Conservation (phyloP, 208 protist species). For the Trypanosoma platydactyli region DNA sequence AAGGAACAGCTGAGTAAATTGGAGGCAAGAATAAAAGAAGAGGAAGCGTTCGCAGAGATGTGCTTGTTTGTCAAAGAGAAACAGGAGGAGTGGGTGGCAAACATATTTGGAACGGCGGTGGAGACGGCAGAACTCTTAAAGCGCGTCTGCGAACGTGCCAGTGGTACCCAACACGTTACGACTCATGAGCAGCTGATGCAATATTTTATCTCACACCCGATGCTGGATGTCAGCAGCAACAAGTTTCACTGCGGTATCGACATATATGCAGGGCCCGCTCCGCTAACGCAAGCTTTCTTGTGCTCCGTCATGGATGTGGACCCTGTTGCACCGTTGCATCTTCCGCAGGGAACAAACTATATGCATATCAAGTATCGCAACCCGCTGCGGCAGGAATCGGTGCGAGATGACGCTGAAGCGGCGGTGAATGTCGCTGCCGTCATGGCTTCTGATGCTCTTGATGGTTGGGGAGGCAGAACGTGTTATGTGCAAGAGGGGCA, state of each 20-base stretch:
- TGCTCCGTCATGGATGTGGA: conserved; percentile 82
- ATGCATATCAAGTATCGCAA: conserved; percentile 84
- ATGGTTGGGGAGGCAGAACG: conserved; percentile 53
- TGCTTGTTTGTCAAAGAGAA: conserved; percentile 19
- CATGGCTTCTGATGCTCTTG: conserved; percentile 15
- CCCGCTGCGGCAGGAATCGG: conserved; percentile 26
- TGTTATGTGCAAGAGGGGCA: conserved; percentile 24
- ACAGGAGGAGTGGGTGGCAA: conserved; percentile 52
- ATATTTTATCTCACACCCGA: conserved; percentile 60
- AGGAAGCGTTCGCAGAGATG: conserved; percentile 1
- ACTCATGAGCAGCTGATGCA: conserved; percentile 54
- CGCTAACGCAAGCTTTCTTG: conserved; percentile 66
- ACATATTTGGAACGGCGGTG: conserved; percentile 52
- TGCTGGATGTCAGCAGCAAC: conserved; percentile 70
- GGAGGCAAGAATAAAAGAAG: background rate
- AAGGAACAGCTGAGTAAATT: background rate
- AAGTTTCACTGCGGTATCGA: conserved; percentile 80
- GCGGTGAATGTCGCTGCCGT: background rate
- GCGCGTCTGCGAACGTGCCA: conserved; percentile 17
- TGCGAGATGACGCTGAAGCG: conserved; percentile 5
- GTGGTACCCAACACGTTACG: conserved; percentile 22
- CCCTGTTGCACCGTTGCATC: conserved; percentile 52
- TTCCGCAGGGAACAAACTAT: conserved; percentile 73
- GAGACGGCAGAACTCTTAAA: conserved; percentile 23
- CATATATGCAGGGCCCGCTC: conserved; percentile 64